Percentiles rank a stretch among this genome's conserved stretches.
Conservation (phyloP, 148 eudicot genomes). For the Nepenthes mirabilis region DNA sequence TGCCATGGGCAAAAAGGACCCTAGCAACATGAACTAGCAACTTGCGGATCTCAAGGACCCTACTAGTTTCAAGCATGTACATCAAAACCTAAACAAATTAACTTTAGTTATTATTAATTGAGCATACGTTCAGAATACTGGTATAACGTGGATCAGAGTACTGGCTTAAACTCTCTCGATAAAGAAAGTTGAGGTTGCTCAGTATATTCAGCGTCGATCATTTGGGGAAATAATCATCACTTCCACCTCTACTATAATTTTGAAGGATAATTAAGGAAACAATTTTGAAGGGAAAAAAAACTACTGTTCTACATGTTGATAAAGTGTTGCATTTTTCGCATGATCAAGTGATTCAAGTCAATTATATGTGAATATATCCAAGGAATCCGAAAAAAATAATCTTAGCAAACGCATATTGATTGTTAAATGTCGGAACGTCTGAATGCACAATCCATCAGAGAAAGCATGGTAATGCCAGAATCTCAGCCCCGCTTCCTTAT, state of each 20-base stretch:
- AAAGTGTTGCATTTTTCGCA: too few relatives aligned
- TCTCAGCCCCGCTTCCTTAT: slow-evolving; percentile 15
- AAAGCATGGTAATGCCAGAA: slow-evolving; percentile 19
- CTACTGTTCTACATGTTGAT: too few relatives aligned
- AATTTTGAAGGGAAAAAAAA: too few relatives aligned
- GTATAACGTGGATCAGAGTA: slow-evolving; percentile 12
- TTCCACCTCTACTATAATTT: slow-evolving; percentile 9
- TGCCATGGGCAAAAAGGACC: too few relatives aligned
- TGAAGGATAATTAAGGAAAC: background rate
- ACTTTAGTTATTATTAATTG: too few relatives aligned
- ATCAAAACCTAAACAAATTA: too few relatives aligned
- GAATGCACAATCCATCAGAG: slow-evolving; percentile 16
- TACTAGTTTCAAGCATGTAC: too few relatives aligned
- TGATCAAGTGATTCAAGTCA: background rate
- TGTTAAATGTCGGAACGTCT: slow-evolving; percentile 14
- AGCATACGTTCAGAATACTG: background rate
- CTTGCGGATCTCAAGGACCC: too few relatives aligned
- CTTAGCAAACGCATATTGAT: too few relatives aligned
- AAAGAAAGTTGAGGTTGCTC: slow-evolving; percentile 10
- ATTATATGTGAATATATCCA: background rate
- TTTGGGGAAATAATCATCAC: slow-evolving; percentile 25
- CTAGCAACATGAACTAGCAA: too few relatives aligned
- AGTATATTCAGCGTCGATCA: slow-evolving; percentile 20
- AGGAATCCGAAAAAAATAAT: background rate
- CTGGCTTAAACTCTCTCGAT: slow-evolving; percentile 16